These are phyloP conservation scores for Polyporus tsugae DNA, from an alignment of 1,284 basidiomycete genomes.

Conservation along the genomic window DNA sequence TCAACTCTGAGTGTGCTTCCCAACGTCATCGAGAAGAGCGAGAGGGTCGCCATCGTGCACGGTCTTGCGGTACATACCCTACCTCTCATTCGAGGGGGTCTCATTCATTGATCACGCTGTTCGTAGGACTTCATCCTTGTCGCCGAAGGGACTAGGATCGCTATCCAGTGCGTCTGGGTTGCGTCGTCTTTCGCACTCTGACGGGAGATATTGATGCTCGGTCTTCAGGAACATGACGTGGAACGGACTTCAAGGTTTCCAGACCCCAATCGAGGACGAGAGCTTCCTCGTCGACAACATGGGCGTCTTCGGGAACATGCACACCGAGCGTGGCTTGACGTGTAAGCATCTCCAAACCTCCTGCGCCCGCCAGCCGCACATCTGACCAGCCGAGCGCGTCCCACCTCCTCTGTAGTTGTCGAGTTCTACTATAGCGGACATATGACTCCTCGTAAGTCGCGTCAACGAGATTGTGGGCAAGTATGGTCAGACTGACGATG, in stretches of 20 bases:
- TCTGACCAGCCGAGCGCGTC: neutral
- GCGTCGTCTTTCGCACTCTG: neutral
- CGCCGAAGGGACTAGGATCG: slow-evolving; percentile 65
- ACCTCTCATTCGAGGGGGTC: neutral
- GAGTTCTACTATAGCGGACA: slow-evolving; percentile 66
- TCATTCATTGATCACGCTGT: neutral
- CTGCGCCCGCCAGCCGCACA: neutral
- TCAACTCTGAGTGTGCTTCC: slow-evolving; percentile 49
- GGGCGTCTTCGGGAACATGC: slow-evolving; percentile 47
- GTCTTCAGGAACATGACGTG: slow-evolving; percentile 49
- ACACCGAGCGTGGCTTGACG: slow-evolving; percentile 46
- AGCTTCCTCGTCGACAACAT: slow-evolving; percentile 46
- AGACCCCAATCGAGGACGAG: slow-evolving; percentile 47
- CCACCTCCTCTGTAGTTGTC: slow-evolving; percentile 47
- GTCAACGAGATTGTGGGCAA: neutral
- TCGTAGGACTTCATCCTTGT: slow-evolving; percentile 60
- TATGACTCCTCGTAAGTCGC: slow-evolving; percentile 62
- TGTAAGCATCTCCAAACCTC: slow-evolving; percentile 31
- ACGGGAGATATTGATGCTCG: neutral
- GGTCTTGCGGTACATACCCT: slow-evolving; percentile 33
- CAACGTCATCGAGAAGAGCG: slow-evolving; percentile 50
- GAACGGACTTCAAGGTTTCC: slow-evolving; percentile 50
- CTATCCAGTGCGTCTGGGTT: slow-evolving; percentile 55
- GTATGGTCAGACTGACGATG: neutral
- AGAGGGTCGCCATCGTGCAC: slow-evolving; percentile 47